These are phyloP conservation scores for Myochromella boudieri DNA, from an alignment of 768 basidiomycete genomes.

Conservation along the genomic window DNA sequence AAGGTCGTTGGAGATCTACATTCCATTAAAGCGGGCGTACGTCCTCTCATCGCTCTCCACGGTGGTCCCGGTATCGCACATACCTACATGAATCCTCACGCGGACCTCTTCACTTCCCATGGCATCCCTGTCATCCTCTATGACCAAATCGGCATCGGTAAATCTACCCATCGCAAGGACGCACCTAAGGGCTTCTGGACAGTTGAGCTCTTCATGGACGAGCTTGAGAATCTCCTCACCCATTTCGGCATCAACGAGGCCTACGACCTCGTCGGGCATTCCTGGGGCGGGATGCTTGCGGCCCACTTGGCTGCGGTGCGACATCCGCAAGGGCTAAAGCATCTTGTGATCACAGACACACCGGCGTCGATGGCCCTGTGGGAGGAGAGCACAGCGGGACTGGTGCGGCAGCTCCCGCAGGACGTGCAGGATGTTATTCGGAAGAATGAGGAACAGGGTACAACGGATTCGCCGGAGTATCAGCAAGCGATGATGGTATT, in stretches of 20 bases:
- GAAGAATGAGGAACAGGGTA: neutral
- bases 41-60: slow-evolving; percentile 39
- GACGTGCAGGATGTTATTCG: neutral
- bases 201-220: slow-evolving; percentile 37
- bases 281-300: slow-evolving; percentile 57
- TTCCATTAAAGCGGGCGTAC: neutral
- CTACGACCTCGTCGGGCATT: slow-evolving; percentile 52
- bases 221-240: slow-evolving; percentile 36
- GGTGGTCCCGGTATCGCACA: slow-evolving; percentile 33
- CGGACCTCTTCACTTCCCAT: slow-evolving; percentile 26
- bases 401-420: neutral
- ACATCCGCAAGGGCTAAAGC: slow-evolving; percentile 36
- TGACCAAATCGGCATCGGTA: slow-evolving; percentile 47
- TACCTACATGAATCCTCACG: slow-evolving; percentile 37
- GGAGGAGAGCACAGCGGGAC: neutral
- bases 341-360: slow-evolving; percentile 28
- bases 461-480: slow-evolving; percentile 10
- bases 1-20: slow-evolving; percentile 4
- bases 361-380: slow-evolving; percentile 23
- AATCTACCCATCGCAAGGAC: slow-evolving; percentile 40
- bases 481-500: slow-evolving; percentile 21
- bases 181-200: slow-evolving; percentile 35
- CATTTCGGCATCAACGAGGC: slow-evolving; percentile 35
- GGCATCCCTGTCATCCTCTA: slow-evolving; percentile 44
- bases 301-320: slow-evolving; percentile 35